A percentile compares a stretch with the other conserved stretches of the same genome.
Evolutionary conservation across 176 grass and related monocot genomes (phyloP).

Genomic region (Eremochloa ophiuroides): DNA sequence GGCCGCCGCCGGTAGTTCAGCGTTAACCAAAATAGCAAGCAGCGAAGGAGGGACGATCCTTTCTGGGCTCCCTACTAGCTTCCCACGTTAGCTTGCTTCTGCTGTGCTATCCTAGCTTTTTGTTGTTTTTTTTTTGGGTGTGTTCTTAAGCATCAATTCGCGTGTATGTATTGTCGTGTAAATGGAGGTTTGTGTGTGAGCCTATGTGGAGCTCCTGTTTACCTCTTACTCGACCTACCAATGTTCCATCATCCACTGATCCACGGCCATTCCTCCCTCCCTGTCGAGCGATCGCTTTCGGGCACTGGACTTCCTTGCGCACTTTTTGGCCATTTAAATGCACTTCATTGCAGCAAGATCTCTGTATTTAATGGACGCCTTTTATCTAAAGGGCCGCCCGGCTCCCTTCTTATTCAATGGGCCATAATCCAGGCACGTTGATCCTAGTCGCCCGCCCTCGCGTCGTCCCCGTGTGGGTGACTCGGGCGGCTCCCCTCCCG

Average conservation of each 20-base stretch:
- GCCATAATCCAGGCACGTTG: no score
- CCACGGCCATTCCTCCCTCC: background rate
- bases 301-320: background rate
- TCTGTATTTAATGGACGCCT: background rate
- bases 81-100: background rate
- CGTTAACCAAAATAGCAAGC: background rate
- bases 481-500: no score
- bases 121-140: background rate
- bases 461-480: no score
- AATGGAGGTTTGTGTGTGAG: background rate
- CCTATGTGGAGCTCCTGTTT: slow-evolving; percentile 11
- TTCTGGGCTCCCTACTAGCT: background rate
- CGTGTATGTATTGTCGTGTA: background rate
- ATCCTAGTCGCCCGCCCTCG: no score
- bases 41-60: no score
- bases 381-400: background rate
- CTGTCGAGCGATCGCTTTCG: background rate
- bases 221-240: background rate
- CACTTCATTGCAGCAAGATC: background rate
- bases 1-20: background rate
- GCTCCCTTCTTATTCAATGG: background rate
- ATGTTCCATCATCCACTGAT: background rate
- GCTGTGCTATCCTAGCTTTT: background rate
- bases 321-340: background rate
- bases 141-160: background rate